Base-by-base conservation (phyloP, 768 basidiomycete species). In the Hysterangium stoloniferum region DNA sequence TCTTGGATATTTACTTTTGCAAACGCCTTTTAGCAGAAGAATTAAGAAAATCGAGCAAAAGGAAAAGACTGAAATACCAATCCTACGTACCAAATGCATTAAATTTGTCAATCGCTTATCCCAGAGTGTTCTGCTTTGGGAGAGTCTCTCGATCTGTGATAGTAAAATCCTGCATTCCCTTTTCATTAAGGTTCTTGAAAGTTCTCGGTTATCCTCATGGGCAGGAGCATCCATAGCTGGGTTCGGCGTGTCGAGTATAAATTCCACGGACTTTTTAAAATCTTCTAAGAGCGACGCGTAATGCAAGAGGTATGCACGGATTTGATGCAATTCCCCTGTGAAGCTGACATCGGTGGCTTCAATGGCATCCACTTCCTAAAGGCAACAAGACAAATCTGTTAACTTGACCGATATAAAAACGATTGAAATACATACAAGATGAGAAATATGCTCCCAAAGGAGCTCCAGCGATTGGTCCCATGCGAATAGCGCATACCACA, bases 401-500 rank as follows among this genome's bases (percentile, higher is more conserved):
- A n/a, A 17, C 12, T 12, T 32, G 17, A n/a, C 4, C 8, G 19
- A 48, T 17, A 8, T 24, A 34, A 31, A 17, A n/a, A n/a, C n/a
- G 8, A 41, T 25, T 13, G n/a, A 48, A n/a, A n/a, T 19, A 60
- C 76, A 44, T 57, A 79, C 77, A 61, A 82, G 63, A 50, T 54
- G 67, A 52, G 71, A 73, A 17, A 81, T 70, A 56, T 81, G 76
- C 9, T 57, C 54, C 50, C 78, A 79, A 29, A 81, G 58, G 15
- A 64, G 61, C 55, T 79, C 78, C 20, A 80, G 64, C 0, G 76
- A 63, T 58, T 82, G 77, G 45, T 81, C 80, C 78, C 80, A 81
- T 1, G 78, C 72, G 57, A 81, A 81, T 27, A 80, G 57, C 1
- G 77, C 72, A 47, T 79, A 79, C 80, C 80, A 82, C 22, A 81